Evolutionary conservation across 2,329 filamentous ascomycete genomes (phyloP), one percentile per base, ranked within the genome.

Genomic region (Simplicillium aogashimaense): DNA sequence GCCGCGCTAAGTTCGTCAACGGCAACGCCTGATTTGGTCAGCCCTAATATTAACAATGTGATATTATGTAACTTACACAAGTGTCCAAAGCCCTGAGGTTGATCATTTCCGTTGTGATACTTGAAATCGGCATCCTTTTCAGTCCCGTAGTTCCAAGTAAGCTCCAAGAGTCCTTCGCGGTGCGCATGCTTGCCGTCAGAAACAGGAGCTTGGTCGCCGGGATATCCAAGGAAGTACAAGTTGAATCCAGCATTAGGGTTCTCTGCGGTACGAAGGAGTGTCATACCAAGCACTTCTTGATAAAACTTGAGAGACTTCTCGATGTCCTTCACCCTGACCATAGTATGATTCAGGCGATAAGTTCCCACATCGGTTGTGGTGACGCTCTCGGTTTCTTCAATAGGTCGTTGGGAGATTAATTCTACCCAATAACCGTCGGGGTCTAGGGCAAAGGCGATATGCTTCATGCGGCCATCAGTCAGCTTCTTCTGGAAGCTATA

Each of bases 401-500:
- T 34, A 53, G 61, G 65, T 54, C 83, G 84, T 59, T 84, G 81
- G 9, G 82, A 80, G 51, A 94, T 78, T 35, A 94, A 71, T 63
- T 92, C 86, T 3, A 92, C 82, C 84, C 86, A 89, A 61, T 90
- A 90, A 29, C 78, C 82, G 60, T 95, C 86, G 0, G 88, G 88
- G 51, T 94, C 88, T 40, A 95, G 75, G 2, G 74, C 89, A 57
- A 97, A 97, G 1, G 90, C 92, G 54, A 97, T 94, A 54, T 85
- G 65, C 54, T 74, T 75, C 86, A 94, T 94, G 42, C 82, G 75
- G 3, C 92, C 92, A 49, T 97, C 90, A 0, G 78, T 78, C 42
- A 97, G 69, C 65, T 86, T 94, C 78, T 97, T 97, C 72, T 97
- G 87, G 65, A 97, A 98, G 47, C 75, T 76, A 66, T 95, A 95